Base-by-base conservation (phyloP, 2,329 filamentous ascomycete genomes). In the Aspergillus uvarum region DNA sequence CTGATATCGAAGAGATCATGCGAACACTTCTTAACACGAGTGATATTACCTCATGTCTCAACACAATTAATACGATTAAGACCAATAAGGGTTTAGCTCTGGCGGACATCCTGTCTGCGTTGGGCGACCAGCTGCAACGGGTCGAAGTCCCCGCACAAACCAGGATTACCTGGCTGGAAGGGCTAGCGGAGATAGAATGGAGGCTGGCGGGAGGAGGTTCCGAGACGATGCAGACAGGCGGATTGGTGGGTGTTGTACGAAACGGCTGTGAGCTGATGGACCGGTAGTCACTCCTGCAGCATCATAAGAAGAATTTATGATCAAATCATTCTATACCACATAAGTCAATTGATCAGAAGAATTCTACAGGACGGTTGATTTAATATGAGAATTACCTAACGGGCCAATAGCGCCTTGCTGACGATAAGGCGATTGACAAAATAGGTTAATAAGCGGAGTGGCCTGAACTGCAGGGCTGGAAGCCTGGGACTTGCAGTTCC, bases 161-260 rank as follows among this genome's bases (percentile, higher is more conserved):
- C 11, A 90, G 95, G 82, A 89, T 98, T 55, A 86, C 88, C 2
- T 99, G 95, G 95, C 80, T 99, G 62, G 89, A 95, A 61, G 93
- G 93, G 0, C 79, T 99, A 58, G 92, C 94, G 0, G 91, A 97
- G 68, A 90, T 99, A 55, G 95, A 99, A 80, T 96, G 96, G 77
- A 83, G 95, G 63, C 81, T 99, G 5, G 90, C 93, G 35, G 90
- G 92, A 48, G 95, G 95, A 22, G 93, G 90, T 1, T 92, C 87
- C 60, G 95, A 99, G 79, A 80, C 82, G 5, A 85, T 99, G 60
- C 95, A 99, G 80, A 98, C 95, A 0, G 94, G 95, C 6, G 95
- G 93, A 0, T 82, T 97, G 50, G 91, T 98, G 11, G 95, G 94
- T 1, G 91, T 96, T 5, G 86, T 99, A 47, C 83, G 95, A 62